These are phyloP conservation scores for Claviceps maximensis DNA, from an alignment of 2,329 filamentous ascomycete genomes.

Conservation along the genomic window DNA sequence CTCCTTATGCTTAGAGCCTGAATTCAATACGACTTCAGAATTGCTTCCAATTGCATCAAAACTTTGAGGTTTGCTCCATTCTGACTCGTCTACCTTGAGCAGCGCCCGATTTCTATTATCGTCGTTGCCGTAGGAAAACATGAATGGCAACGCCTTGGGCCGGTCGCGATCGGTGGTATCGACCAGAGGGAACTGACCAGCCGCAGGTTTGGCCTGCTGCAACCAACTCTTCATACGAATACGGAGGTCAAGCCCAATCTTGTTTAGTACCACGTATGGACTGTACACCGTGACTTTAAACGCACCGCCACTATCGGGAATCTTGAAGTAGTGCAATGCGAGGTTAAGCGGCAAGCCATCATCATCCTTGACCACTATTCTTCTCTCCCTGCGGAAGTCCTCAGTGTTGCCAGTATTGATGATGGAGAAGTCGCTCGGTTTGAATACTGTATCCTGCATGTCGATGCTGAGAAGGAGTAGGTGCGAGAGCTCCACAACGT, in stretches of 20 bases:
- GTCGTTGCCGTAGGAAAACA: conserved; percentile 87
- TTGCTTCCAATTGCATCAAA: conserved; percentile 95
- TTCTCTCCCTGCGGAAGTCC: conserved; percentile 76
- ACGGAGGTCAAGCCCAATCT: conserved; percentile 79
- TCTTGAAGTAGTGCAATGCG: conserved; percentile 78
- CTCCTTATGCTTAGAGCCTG: conserved; percentile 57
- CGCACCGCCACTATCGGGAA: conserved; percentile 84
- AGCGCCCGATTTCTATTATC: conserved; percentile 85
- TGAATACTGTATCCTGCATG: conserved; percentile 92
- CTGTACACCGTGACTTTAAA: conserved; percentile 94
- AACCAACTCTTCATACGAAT: conserved; percentile 83
- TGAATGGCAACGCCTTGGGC: conserved; percentile 73
- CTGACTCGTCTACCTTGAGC: conserved; percentile 75
- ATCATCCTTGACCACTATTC: conserved; percentile 70
- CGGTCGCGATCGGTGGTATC: conserved; percentile 37
- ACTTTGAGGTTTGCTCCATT: conserved; percentile 95
- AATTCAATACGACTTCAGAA: conserved; percentile 73
- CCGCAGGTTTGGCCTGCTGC: conserved; percentile 66
- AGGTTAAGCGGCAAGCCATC: conserved; percentile 68
- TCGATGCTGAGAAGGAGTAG: conserved; percentile 84
- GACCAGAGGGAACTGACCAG: conserved; percentile 58
- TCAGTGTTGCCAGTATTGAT: conserved; percentile 83
- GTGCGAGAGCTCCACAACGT: conserved; percentile 92
- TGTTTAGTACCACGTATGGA: conserved; percentile 89
- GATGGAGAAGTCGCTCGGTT: conserved; percentile 90